These are phyloP conservation scores for Sporothrix euskadiensis DNA, from an alignment of 2,329 filamentous ascomycete genomes.

Conservation along the genomic window DNA sequence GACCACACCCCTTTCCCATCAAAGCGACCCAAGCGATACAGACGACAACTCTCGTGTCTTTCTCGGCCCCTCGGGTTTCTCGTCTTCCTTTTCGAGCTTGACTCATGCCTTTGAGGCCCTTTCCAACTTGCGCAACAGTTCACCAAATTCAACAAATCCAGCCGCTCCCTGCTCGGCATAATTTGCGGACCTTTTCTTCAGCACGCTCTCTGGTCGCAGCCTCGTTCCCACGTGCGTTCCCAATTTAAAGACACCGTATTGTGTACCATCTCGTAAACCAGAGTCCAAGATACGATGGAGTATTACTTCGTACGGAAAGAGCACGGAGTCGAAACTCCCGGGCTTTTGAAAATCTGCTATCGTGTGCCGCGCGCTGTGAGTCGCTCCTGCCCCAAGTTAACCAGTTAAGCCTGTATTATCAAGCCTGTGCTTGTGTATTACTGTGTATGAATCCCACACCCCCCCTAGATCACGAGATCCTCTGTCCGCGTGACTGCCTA, in stretches of 20 bases:
- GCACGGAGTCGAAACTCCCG: background rate
- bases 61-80: background rate
- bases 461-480: constrained; percentile 25
- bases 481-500: constrained; percentile 22
- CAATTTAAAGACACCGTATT: no score
- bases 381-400: background rate
- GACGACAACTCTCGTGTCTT: background rate
- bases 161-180: background rate
- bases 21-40: no score
- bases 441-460: background rate
- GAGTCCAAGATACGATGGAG: no score
- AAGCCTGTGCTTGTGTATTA: no score
- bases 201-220: background rate
- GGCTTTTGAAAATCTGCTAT: background rate
- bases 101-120: background rate
- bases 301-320: background rate
- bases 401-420: no score
- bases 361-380: background rate
- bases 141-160: no score
- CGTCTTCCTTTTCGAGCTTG: background rate
- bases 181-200: background rate
- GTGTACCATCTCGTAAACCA: background rate
- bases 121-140: background rate
- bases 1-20: background rate
- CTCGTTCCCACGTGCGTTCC: no score